phyloP scores from a whole-genome alignment of 2,329 filamentous ascomycete species.

The Gremmenia infestans region DNA sequence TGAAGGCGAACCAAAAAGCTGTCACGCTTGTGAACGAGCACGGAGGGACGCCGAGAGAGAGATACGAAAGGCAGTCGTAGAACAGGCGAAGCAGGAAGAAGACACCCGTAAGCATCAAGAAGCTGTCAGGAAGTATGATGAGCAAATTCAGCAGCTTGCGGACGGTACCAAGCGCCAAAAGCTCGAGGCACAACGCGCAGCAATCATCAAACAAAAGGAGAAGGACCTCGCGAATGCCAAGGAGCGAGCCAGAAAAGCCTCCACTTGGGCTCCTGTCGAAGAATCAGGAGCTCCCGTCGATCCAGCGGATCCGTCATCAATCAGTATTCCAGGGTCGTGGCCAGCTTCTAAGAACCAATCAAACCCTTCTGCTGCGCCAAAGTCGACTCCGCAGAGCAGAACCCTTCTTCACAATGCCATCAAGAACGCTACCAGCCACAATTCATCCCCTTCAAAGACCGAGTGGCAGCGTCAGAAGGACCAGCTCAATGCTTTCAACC shows the following conservation, averaged over 20 bases:
- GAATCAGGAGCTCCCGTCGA: not conserved
- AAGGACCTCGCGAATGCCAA: constrained; percentile 42
- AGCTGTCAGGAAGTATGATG: constrained; percentile 20
- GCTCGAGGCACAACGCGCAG: constrained; percentile 40
- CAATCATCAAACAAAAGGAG: constrained; percentile 39
- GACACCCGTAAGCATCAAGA: constrained; percentile 16
- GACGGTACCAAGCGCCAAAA: constrained; percentile 38
- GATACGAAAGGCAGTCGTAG: constrained; percentile 28
- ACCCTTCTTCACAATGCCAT: constrained; percentile 9
- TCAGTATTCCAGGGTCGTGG: not conserved
- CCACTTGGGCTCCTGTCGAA: not conserved
- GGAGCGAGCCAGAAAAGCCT: constrained; percentile 24
- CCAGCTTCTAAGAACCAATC: not conserved
- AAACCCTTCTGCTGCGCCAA: not conserved
- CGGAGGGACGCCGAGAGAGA: constrained; percentile 39
- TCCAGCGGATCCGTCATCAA: not conserved
- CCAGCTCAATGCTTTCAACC: constrained; percentile 44
- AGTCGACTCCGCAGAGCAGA: too few relatives aligned
- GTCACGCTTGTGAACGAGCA: constrained; percentile 48
- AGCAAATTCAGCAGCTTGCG: constrained; percentile 16
- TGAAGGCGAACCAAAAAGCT: constrained; percentile 32
- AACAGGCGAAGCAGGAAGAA: constrained; percentile 18
- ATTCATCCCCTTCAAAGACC: constrained; percentile 31
- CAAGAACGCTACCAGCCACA: constrained; percentile 16
- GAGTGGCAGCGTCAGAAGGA: constrained; percentile 62